phyloP scores from a whole-genome alignment of 495 filamentous ascomycete species.

The Chaetomium fimeti region DNA sequence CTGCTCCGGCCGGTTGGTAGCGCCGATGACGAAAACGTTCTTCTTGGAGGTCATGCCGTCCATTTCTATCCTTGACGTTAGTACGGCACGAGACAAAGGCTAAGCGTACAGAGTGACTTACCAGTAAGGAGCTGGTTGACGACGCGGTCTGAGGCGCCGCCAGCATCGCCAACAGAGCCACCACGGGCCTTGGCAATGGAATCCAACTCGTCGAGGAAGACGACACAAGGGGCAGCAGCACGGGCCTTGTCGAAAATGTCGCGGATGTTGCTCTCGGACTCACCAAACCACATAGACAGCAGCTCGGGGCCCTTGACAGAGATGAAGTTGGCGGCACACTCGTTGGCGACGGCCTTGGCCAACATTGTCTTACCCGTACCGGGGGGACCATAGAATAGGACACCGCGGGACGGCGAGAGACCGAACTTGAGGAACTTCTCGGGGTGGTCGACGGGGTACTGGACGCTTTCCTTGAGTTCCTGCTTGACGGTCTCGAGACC shows the following conservation, averaged over 20 bases:
- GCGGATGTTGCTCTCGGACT: slow-evolving; percentile 99
- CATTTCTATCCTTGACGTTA: slow-evolving; percentile 72
- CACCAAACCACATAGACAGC: slow-evolving; percentile 99
- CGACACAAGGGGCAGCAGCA: slow-evolving; percentile 95
- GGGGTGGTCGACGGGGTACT: slow-evolving; percentile 98
- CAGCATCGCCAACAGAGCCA: slow-evolving; percentile 93
- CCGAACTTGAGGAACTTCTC: slow-evolving; percentile 99
- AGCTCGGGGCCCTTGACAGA: slow-evolving; percentile 98
- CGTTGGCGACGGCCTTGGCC: slow-evolving; percentile 98
- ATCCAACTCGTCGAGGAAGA: slow-evolving; percentile 98
- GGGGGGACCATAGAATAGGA: slow-evolving; percentile 96
- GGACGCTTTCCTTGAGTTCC: slow-evolving; percentile 98
- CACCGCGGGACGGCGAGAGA: slow-evolving; percentile 95
- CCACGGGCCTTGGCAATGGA: slow-evolving; percentile 99
- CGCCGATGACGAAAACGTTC: slow-evolving; percentile 99
- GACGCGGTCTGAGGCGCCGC: slow-evolving; percentile 97
- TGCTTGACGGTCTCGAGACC: slow-evolving; percentile 98
- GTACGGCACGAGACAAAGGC: slow-evolving; percentile 21
- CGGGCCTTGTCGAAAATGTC: slow-evolving; percentile 99
- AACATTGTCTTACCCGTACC: slow-evolving; percentile 99
- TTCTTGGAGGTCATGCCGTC: slow-evolving; percentile 99
- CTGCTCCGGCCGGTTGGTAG: slow-evolving; percentile 97
- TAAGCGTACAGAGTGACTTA: slow-evolving; percentile 49
- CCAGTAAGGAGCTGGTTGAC: slow-evolving; percentile 98
- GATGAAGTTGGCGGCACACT: slow-evolving; percentile 99